These are phyloP conservation scores for Brassica carinata DNA, from an alignment of 345 rosid species.

Conservation along the genomic window DNA sequence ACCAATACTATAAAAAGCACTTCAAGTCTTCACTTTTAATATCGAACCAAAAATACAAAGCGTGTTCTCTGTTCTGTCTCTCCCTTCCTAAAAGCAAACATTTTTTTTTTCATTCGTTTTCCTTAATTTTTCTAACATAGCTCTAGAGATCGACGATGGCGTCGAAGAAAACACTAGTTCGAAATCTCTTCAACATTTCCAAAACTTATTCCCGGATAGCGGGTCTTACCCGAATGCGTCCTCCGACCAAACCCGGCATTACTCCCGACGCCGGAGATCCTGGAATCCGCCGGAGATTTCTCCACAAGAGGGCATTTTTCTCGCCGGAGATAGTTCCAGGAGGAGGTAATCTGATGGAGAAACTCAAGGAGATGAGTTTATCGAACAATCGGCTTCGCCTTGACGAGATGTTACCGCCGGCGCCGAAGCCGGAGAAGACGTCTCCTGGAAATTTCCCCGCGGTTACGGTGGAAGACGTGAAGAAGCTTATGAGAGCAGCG, in stretches of 20 bases:
- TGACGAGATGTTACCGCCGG: conserved; percentile 55
- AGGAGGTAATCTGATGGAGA: conserved; percentile 58
- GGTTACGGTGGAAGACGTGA: conserved; percentile 69
- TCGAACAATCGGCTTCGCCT: conserved; percentile 58
- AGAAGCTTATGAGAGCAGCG: conserved; percentile 76
- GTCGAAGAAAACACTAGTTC: conserved; percentile 66
- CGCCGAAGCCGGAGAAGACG: conserved; percentile 17
- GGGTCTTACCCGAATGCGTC: conserved; percentile 41
- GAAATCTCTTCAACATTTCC: conserved; percentile 60
- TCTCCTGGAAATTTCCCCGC: conserved; percentile 27
- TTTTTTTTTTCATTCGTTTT: neutral
- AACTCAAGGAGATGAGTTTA: conserved; percentile 52
- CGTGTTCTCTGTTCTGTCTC: conserved; percentile 29
- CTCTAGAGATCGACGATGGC: conserved; percentile 49
- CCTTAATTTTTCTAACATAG: neutral
- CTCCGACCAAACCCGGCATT: conserved; percentile 43
- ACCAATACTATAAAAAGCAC: conserved; percentile 28
- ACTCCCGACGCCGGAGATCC: conserved; percentile 67
- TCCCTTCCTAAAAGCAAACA: neutral
- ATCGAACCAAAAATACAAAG: conserved; percentile 22
- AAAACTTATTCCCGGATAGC: conserved; percentile 48
- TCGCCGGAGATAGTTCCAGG: conserved; percentile 47
- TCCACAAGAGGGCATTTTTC: conserved; percentile 57
- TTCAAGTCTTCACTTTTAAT: conserved; percentile 16
- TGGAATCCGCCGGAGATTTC: conserved; percentile 62